These are phyloP conservation scores for Avena insularis DNA, from an alignment of 176 grass and related monocot genomes.

Conservation along the genomic window DNA sequence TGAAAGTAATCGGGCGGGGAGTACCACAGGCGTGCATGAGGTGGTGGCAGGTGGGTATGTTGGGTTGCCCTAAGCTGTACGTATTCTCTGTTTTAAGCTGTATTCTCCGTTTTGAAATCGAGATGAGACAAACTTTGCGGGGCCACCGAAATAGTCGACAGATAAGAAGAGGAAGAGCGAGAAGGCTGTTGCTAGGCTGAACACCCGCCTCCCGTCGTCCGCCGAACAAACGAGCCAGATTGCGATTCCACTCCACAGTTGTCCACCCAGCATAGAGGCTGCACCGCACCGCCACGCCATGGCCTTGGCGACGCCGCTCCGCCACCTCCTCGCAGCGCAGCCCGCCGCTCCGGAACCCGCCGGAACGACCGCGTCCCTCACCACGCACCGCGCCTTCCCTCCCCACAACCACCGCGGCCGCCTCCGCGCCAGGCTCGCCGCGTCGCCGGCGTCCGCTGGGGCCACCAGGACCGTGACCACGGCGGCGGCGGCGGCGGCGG, in stretches of 20 bases:
- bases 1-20: no score
- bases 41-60: no score
- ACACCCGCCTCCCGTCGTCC: constrained; percentile 24
- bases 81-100: no score
- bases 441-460: constrained; percentile 6
- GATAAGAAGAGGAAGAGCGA: neutral
- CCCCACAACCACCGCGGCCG: neutral
- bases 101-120: no score
- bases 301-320: constrained; percentile 58
- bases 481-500: constrained; percentile 9
- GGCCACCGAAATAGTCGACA: constrained; percentile 11
- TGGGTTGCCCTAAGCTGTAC: no score
- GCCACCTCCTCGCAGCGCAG: constrained; percentile 44
- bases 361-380: neutral
- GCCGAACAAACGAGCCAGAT: constrained; percentile 12
- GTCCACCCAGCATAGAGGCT: neutral
- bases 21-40: no score
- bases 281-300: constrained; percentile 23
- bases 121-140: neutral
- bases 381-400: constrained; percentile 15
- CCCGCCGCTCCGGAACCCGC: constrained; percentile 6
- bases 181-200: neutral
- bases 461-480: neutral
- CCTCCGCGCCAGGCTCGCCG: constrained; percentile 5
- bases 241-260: constrained; percentile 25